phyloP scores from a whole-genome alignment of 768 basidiomycete genomes.

The Leccinum subtestaceum region DNA sequence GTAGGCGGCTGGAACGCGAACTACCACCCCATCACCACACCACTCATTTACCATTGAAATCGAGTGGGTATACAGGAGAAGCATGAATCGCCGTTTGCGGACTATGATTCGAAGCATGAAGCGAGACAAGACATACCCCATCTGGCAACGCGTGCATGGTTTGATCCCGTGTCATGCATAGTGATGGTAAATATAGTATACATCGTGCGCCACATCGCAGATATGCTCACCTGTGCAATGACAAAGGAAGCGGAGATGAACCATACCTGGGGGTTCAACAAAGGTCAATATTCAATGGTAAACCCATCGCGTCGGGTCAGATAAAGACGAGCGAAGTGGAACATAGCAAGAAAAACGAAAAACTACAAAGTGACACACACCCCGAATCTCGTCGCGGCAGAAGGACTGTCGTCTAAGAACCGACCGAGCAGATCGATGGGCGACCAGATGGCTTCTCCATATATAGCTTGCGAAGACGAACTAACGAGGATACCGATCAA shows the following conservation, averaged over 20 bases:
- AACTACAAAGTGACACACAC: slow-evolving; percentile 31
- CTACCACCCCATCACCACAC: slow-evolving; percentile 9
- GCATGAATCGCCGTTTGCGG: slow-evolving; percentile 19
- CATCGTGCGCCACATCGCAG: slow-evolving; percentile 3
- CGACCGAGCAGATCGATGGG: slow-evolving; percentile 68
- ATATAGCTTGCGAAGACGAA: slow-evolving; percentile 72
- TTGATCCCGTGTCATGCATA: not conserved
- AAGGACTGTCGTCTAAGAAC: slow-evolving; percentile 65
- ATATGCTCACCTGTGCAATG: slow-evolving; percentile 57
- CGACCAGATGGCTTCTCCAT: slow-evolving; percentile 76
- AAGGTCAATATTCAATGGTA: not conserved
- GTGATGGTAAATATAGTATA: slow-evolving; percentile 1
- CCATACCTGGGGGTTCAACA: slow-evolving; percentile 47
- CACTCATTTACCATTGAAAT: not conserved
- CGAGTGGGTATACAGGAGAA: not conserved
- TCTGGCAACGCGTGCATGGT: slow-evolving; percentile 12
- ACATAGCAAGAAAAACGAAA: not conserved
- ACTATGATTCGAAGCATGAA: not conserved
- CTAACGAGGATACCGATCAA: slow-evolving; percentile 82
- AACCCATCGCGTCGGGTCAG: not conserved
- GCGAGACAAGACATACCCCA: slow-evolving; percentile 23
- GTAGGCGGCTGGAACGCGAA: not conserved
- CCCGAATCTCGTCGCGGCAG: slow-evolving; percentile 64
- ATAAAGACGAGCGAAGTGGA: not conserved
- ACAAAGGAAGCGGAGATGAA: slow-evolving; percentile 80